phyloP scores from a whole-genome alignment of 2,329 filamentous ascomycete species.

The Neonectria magnoliae region DNA sequence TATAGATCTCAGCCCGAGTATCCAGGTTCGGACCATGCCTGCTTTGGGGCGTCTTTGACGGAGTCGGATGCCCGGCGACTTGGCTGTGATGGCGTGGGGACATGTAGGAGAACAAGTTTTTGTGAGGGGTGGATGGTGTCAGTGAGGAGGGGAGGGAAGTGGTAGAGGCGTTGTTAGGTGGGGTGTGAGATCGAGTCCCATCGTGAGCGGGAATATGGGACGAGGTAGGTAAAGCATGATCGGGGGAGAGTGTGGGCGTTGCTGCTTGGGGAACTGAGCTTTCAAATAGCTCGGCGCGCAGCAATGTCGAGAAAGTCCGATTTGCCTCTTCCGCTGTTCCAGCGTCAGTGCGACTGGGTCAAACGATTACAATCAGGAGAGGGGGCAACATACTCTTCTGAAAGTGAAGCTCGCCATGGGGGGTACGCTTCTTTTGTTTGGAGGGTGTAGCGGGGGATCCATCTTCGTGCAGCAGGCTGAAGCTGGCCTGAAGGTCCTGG shows the following conservation, averaged over 20 bases:
- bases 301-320: conserved; percentile 85
- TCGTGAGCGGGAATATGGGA: conserved; percentile 67
- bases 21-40: conserved; percentile 90
- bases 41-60: conserved; percentile 88
- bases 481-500: conserved; percentile 92
- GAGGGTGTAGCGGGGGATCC: conserved; percentile 92
- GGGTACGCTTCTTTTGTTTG: conserved; percentile 82
- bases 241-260: conserved; percentile 69
- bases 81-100: conserved; percentile 76
- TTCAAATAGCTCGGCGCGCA: conserved; percentile 94
- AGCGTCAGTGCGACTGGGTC: conserved; percentile 20
- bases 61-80: conserved; percentile 84
- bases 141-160: conserved; percentile 76
- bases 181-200: conserved; percentile 81
- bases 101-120: conserved; percentile 95
- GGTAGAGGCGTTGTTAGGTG: conserved; percentile 72
- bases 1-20: conserved; percentile 92
- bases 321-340: conserved; percentile 87
- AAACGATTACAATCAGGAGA: not conserved
- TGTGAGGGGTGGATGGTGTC: conserved; percentile 94
- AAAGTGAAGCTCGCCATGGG: conserved; percentile 91
- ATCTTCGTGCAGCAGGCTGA: conserved; percentile 90
- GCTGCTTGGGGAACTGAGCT: conserved; percentile 85
- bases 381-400: conserved; percentile 76
- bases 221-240: conserved; percentile 60